Evolutionary conservation across 2,329 filamentous ascomycete species (phyloP), one percentile per base, ranked within the genome.

Genomic region (Neopestalotiopsis sp.): DNA sequence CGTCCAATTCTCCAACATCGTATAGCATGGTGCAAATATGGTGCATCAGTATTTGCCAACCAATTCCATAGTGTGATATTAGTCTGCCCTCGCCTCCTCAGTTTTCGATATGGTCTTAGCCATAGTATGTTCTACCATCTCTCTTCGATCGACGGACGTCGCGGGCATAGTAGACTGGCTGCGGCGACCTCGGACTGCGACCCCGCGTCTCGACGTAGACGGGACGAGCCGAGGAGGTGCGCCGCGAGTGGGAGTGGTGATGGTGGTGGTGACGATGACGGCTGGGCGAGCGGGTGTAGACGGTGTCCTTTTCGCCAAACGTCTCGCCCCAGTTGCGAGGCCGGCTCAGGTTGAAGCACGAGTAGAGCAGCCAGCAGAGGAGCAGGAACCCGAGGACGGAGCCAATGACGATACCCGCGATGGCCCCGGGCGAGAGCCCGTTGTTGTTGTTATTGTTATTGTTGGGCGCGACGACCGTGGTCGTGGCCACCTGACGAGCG

Each of bases 401-500:
- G 24, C 84, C 85, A 70, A 87, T 81, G 61, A 87, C 83, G 69
- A 87, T 87, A 61, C 85, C 85, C 0, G 84, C 85, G 64, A 87
- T 87, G 61, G 83, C 84, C 61, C 85, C 85, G 63, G 83, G 84
- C 57, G 78, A 81, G 13, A 87, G 78, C 12, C 67, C 71, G n/a
- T 69, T 75, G 0, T 73, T 73, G 1, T 70, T 65, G 6, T 71
- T 69, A 14, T 72, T 70, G 32, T 62, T 34, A 53, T 70, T 69
- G 61, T 70, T 73, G 62, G 34, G 34, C 34, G 70, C 64, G 58
- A 77, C 67, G 53, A 77, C 73, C 1, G 75, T 76, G n/a, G 76
- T 76, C 4, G 76, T 76, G 10, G 61, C 38, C 63, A 65, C 70
- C 62, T 77, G 76, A 4, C 77, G 73, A 17, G 71, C 71, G 13